Evolutionary conservation across 352 stramenopile genomes (phyloP), one percentile per base, ranked within the genome.

Genomic region (Thalassiosira mediterranea): DNA sequence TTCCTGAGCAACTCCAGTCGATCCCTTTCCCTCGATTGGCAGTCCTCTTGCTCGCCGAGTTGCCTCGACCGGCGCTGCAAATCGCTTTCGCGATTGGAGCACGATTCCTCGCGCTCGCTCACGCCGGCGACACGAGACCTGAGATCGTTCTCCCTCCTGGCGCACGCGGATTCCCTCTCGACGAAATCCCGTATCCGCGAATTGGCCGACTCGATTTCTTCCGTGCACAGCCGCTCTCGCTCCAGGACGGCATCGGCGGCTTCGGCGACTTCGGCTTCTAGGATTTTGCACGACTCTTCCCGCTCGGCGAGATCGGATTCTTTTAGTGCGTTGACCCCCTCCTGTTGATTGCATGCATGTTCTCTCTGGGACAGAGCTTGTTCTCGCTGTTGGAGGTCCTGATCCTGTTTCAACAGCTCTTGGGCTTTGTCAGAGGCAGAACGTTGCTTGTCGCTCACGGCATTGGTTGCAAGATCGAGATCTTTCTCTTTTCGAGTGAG

Each of bases 161-260:
- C 8, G 19, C 57, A 71, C 10, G 58, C 0, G 32, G 68, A 15
- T 32, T 81, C 72, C 17, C 72, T 68, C 47, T 76, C 51, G 19
- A 76, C 62, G 8, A 76, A 76, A 34, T 76, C 57, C 40, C 68
- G 26, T 29, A 81, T 76, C 47, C 65, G 46, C 23, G 34, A 10
- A 25, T 81, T 67, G 26, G 72, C 72, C 56, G 66, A 38, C 3
- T 73, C 52, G n/a, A 81, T 51, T 62, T 81, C 31, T 44, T 69
- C 25, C 0, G 44, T 37, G 38, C 72, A 81, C 34, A 81, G n/a
- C 13, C 56, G 64, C 19, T 81, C 72, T 28, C 72, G 26, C 58
- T 81, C 58, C 32, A 52, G 44, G 7, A 81, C 17, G 4, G 40
- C 60, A 52, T 81, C 59, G 5, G 58, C 38, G 25, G 54, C 59